These are phyloP conservation scores for Alternaria tenuissima DNA, from an alignment of 2,329 filamentous ascomycete genomes.

Conservation along the genomic window DNA sequence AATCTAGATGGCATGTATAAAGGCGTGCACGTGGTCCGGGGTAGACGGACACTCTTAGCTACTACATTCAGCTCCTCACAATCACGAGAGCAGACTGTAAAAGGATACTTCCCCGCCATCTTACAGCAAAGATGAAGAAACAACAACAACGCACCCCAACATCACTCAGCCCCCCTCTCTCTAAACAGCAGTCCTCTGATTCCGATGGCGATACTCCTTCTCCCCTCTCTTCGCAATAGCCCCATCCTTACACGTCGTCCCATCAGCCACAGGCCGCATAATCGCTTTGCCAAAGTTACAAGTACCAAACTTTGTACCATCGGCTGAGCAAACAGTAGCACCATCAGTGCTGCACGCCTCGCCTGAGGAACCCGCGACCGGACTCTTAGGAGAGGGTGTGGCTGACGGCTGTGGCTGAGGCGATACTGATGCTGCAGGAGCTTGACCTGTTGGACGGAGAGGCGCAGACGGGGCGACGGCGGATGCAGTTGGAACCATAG, in stretches of 20 bases:
- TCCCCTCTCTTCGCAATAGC: conserved; percentile 42
- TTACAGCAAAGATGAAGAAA: background rate
- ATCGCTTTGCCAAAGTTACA: conserved; percentile 52
- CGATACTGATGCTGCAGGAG: background rate
- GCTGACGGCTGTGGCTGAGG: background rate
- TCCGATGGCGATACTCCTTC: conserved; percentile 21
- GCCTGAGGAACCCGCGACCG: conserved; percentile 9
- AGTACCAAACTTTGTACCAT: conserved; percentile 49
- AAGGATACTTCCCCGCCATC: background rate
- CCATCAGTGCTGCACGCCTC: conserved; percentile 46
- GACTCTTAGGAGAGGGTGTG: background rate
- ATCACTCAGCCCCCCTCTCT: background rate
- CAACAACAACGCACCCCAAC: background rate
- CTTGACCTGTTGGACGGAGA: conserved; percentile 4
- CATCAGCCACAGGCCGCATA: conserved; percentile 52
- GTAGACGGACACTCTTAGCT: too few species aligned
- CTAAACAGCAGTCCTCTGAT: conserved; percentile 14
- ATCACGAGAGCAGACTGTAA: too few species aligned
- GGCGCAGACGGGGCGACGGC: background rate
- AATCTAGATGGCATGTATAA: too few species aligned
- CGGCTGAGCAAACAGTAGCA: conserved; percentile 49
- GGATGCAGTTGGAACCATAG: background rate
- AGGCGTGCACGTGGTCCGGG: too few species aligned
- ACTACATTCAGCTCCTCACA: too few species aligned
- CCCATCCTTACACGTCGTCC: conserved; percentile 53